Evolutionary conservation across 805 yeast species (phyloP), one percentile per base, ranked within the genome.

Genomic region (Spathaspora boniae): DNA sequence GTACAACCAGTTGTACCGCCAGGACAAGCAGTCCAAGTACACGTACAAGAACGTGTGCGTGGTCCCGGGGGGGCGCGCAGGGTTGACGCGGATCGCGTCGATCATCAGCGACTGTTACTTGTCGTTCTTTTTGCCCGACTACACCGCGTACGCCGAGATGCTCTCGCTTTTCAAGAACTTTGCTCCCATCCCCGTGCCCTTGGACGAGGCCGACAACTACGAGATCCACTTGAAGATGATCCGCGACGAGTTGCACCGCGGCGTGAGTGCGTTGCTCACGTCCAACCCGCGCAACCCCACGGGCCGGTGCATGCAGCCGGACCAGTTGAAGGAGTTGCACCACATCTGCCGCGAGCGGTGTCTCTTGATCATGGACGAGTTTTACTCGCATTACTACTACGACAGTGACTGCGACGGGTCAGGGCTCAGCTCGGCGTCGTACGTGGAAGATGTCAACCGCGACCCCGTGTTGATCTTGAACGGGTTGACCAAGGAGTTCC

Each of bases 141-240:
- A 76, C 46, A 76, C 82, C 11, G 82, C 82, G 5, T 76, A 76
- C 45, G 80, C 82, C 15, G 82, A 76, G 50, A 76, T 76, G 82
- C 59, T 76, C 47, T 72, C 80, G 9, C 62, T 76, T 31, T 76
- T 76, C 59, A 76, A 76, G 62, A 76, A 76, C 56, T 76, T 76
- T 50, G 69, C 78, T 2, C 81, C 82, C 4, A 74, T 76, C 34
- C 82, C 82, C 1, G 81, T 76, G 6, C 82, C 82, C 1, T 60
- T 76, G 43, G 68, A 68, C 41, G 80, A 76, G 46, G 61, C 69
- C 6, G 82, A 76, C 49, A 72, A 75, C 46, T 76, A 76, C 54
- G 72, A 70, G 34, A 67, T 76, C 24, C 80, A 76, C 48, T 58
- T 76, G 46, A 68, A 72, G 36, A 66, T 70, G 38, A 68, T 76